Base-by-base conservation (phyloP, 2,329 filamentous ascomycete species). In the Xylaria sp. region DNA sequence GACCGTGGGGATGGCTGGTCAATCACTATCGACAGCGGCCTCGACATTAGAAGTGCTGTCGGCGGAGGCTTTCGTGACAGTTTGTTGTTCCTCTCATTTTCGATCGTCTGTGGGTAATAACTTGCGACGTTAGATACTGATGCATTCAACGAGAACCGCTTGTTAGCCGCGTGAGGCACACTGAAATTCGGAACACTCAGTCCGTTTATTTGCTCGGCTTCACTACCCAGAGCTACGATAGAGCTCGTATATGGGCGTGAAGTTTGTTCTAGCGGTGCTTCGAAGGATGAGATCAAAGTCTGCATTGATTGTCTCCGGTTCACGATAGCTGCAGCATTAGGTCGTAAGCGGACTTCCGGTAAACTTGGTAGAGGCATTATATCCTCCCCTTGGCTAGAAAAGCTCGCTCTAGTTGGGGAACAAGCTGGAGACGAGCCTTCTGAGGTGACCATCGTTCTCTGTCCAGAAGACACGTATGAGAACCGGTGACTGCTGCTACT, bases 381-480 rank as follows among this genome's bases (percentile, higher is more conserved):
- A 66, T 83, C 81, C 3, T 81, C 79, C 8, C 65, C 65, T n/a
- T 80, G 75, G 65, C 79, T 82, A 18, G 79, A 80, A 65, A 88
- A 89, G 63, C 81, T 87, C 44, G 87, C 85, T 13, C 84, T 81
- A 0, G 83, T 84, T 0, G 89, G 89, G 1, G 89, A 90, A 65
- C 82, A 84, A 18, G 86, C 82, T 2, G 87, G 86, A 0, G 89
- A 90, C 0, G 88, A 89, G 37, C 82, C 84, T 20, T 85, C 83
- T 0, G 89, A 90, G 1, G 88, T 90, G 8, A 89, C 75, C 32
- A 88, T 80, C 2, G 89, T 91, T 67, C 87, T 83, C 75, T 90
- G 88, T 7, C 87, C 86, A 5, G 87, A 89, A 1, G 89, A 91
- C 48, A 89, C 82, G 70, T 84, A 87, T 0, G 89, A 91, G 4